Evolutionary conservation across 176 grass and related monocot species (phyloP).

Genomic region (Neostapfia colusana): DNA sequence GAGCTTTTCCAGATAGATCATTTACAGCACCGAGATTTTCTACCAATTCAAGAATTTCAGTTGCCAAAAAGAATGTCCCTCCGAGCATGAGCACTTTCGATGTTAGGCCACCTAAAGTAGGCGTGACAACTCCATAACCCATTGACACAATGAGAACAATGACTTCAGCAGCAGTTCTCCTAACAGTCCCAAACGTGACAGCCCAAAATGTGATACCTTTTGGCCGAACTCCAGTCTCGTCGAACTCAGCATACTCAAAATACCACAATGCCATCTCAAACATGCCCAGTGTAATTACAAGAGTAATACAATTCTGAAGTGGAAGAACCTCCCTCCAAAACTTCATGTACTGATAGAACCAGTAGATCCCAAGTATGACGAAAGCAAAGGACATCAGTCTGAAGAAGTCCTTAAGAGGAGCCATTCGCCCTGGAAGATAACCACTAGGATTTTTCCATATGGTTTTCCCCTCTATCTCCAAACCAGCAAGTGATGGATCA

Average conservation of each 20-base stretch:
- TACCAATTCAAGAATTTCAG: conserved; percentile 95
- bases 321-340: conserved; percentile 97
- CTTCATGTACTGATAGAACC: conserved; percentile 97
- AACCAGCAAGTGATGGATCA: conserved; percentile 60
- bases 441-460: conserved; percentile 98
- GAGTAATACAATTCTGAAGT: conserved; percentile 98
- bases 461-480: conserved; percentile 91
- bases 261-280: conserved; percentile 98
- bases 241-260: conserved; percentile 98
- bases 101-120: conserved; percentile 94
- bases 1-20: conserved; percentile 95
- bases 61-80: conserved; percentile 92
- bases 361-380: conserved; percentile 78
- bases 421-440: conserved; percentile 93
- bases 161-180: conserved; percentile 78
- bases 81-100: conserved; percentile 96
- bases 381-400: conserved; percentile 94
- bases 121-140: conserved; percentile 92
- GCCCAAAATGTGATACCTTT: conserved; percentile 98
- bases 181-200: conserved; percentile 87
- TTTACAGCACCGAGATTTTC: conserved; percentile 97
- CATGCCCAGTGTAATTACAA: conserved; percentile 97
- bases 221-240: conserved; percentile 77
- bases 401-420: conserved; percentile 95
- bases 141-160: conserved; percentile 94